These are phyloP conservation scores for Cercospora canescens DNA, from an alignment of 2,329 filamentous ascomycete genomes.

Conservation along the genomic window DNA sequence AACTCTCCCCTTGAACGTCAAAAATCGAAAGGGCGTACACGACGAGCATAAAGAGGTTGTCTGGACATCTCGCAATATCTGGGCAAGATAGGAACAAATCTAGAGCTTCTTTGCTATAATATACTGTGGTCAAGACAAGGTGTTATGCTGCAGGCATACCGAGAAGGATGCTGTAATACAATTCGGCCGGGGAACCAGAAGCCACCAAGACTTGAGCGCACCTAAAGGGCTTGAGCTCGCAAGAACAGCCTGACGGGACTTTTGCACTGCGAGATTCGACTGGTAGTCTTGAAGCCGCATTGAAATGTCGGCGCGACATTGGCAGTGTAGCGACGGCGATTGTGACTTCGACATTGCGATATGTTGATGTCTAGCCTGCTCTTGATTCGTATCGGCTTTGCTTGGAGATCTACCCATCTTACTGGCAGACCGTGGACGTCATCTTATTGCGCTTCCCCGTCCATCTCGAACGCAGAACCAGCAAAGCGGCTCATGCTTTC, in stretches of 20 bases:
- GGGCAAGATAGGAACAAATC: background rate
- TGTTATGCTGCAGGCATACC: background rate
- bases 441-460: background rate
- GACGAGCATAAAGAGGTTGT: background rate
- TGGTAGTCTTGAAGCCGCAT: background rate
- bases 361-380: background rate
- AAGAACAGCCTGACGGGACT: background rate
- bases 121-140: background rate
- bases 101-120: background rate
- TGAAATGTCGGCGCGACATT: no score
- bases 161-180: background rate
- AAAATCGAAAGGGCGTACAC: background rate
- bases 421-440: background rate
- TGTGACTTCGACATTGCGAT: background rate
- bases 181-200: background rate
- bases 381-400: background rate
- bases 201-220: background rate
- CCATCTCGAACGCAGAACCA: background rate
- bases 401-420: background rate
- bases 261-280: background rate
- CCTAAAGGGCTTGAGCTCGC: background rate
- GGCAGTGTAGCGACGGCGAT: background rate
- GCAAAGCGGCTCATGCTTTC: background rate
- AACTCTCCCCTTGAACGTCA: background rate
- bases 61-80: background rate